Evolutionary conservation across 192 early-diverging fungal genomes (phyloP), one percentile per base, ranked within the genome.

Genomic region (Coemansia sp.): DNA sequence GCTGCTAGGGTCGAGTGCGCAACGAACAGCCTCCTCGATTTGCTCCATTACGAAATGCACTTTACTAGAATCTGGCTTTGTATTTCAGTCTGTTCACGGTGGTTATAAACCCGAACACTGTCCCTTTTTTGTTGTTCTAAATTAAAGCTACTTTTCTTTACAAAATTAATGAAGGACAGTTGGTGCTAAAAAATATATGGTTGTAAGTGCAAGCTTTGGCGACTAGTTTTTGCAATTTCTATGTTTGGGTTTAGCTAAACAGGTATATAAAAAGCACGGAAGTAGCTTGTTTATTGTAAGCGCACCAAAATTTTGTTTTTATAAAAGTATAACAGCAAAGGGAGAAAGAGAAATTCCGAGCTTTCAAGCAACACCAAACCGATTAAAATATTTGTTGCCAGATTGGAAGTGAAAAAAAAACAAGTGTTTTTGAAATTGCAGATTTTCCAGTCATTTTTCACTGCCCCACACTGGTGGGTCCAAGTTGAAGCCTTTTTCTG

Each of bases 21-120:
- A 89, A 62, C 86, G 84, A 59, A 92, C 91, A 20, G 91, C 91
- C 75, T 92, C 83, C 79, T 89, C 91, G 64, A 92, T 87, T 68
- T 92, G 90, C 67, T 90, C 89, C 86, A 87, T 87, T 64, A 37
- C 28, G 34, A 51, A 59, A 29, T 26, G 49, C 37, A 33, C 40
- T 59, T 21, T 18, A 29, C 3, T 51, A 26, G 9, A 26, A 26
- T 2, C 25, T 51, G 48, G 4, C 7, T 51, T 26, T 23, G 48
- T 16, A 20, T 21, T 15, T 21, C 13, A 8, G 48, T 51, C 23
- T 6, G 48, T 13, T 2, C 21, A 51, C 48, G 21, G 25, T 25
- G 25, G 9, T 25, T 26, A 51, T 26, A 26, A 51, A 51, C 7
- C 23, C 25, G 15, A 26, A 10, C 2, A 25, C 48, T 10, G 25